These are phyloP conservation scores for Dichomitus squalens DNA, from an alignment of 1,284 basidiomycete species.

Conservation along the genomic window DNA sequence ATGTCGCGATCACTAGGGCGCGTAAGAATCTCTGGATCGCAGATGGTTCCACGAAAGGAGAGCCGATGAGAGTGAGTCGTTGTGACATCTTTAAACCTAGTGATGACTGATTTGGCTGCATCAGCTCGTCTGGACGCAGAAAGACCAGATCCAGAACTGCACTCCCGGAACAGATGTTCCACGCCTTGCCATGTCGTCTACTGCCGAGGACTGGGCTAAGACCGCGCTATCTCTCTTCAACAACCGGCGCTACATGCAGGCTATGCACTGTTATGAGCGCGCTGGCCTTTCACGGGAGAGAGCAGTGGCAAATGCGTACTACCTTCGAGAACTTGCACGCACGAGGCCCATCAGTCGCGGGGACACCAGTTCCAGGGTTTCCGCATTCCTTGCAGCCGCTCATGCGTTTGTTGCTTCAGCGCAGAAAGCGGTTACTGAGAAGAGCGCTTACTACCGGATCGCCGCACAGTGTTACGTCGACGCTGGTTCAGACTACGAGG, in stretches of 20 bases:
- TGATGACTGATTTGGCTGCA: neutral
- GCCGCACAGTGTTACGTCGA: constrained; percentile 57
- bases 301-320: constrained; percentile 49
- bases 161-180: constrained; percentile 46
- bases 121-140: constrained; percentile 54
- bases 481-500: constrained; percentile 41
- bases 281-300: constrained; percentile 49
- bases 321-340: constrained; percentile 45
- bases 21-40: constrained; percentile 67
- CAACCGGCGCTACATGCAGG: constrained; percentile 57
- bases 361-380: constrained; percentile 30
- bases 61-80: constrained; percentile 54
- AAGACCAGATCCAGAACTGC: constrained; percentile 43
- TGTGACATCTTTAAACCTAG: neutral
- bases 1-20: constrained; percentile 71
- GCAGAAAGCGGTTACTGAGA: constrained; percentile 32
- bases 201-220: constrained; percentile 52
- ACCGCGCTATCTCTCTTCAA: constrained; percentile 56
- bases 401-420: constrained; percentile 50
- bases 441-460: constrained; percentile 44
- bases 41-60: constrained; percentile 56
- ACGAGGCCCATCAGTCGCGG: constrained; percentile 34
- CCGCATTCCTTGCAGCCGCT: constrained; percentile 49
- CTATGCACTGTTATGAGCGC: constrained; percentile 64
- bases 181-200: constrained; percentile 39